phyloP scores from a whole-genome alignment of 2,329 filamentous ascomycete genomes.

The Claviceps pusilla region DNA sequence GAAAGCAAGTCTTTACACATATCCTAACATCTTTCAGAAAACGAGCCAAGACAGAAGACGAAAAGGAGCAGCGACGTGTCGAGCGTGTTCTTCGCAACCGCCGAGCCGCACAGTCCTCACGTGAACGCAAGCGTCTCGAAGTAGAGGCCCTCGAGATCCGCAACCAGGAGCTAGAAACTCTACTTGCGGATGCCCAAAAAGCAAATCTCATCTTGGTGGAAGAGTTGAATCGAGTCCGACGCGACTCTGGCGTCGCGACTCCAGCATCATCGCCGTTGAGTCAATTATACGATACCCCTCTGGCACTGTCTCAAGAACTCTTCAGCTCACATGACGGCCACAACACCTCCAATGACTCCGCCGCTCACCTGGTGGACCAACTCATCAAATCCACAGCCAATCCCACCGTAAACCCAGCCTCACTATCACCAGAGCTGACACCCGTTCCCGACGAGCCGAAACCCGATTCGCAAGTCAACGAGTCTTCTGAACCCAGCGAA shows the following conservation, averaged over 20 bases:
- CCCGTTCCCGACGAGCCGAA: constrained; percentile 31
- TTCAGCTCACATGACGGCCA: constrained; percentile 34
- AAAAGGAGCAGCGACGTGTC: constrained; percentile 95
- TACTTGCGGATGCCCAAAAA: constrained; percentile 45
- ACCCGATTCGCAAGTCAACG: constrained; percentile 4
- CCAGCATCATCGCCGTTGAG: constrained; percentile 28
- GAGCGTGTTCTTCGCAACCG: constrained; percentile 95
- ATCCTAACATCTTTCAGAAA: constrained; percentile 41
- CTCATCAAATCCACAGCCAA: constrained; percentile 24
- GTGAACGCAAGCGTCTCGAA: constrained; percentile 78
- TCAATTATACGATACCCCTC: constrained; percentile 28
- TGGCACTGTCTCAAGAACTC: constrained; percentile 44
- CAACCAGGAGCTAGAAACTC: constrained; percentile 54
- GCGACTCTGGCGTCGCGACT: constrained; percentile 26
- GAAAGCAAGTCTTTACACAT: neutral
- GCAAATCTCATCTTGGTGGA: constrained; percentile 33
- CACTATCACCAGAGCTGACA: constrained; percentile 41
- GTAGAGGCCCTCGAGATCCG: constrained; percentile 72
- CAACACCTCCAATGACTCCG: constrained; percentile 14
- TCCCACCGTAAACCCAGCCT: constrained; percentile 45
- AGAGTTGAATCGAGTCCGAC: constrained; percentile 34
- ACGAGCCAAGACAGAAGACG: constrained; percentile 95
- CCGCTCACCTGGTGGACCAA: constrained; percentile 26
- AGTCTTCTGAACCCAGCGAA: constrained; percentile 12
- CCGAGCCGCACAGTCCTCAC: constrained; percentile 86